phyloP scores from a whole-genome alignment of 2,329 filamentous ascomycete genomes.

The Colletotrichum plurivorum region DNA sequence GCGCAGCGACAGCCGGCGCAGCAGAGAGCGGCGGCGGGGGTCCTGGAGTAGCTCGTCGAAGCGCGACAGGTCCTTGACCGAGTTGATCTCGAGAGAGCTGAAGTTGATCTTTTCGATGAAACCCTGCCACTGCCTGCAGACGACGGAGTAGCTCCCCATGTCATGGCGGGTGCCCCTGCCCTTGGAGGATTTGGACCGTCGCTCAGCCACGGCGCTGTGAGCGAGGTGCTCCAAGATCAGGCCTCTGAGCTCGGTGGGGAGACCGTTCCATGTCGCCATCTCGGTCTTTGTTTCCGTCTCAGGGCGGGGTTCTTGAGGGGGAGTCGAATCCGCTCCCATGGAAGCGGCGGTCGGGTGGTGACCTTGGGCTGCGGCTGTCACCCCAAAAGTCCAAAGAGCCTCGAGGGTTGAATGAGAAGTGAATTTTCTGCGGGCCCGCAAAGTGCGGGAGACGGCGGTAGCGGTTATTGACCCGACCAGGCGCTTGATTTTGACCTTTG shows the following conservation, averaged over 20 bases:
- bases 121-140: conserved; percentile 46
- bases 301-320: not conserved
- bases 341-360: not conserved
- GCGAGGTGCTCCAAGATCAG: conserved; percentile 36
- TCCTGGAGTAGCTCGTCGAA: conserved; percentile 44
- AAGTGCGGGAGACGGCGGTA: conserved; percentile 14
- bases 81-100: conserved; percentile 41
- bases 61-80: conserved; percentile 38
- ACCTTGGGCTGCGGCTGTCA: not conserved
- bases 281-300: conserved; percentile 30
- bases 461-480: not conserved
- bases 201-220: conserved; percentile 21
- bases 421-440: conserved; percentile 28
- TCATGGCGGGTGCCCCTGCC: conserved; percentile 30
- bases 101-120: conserved; percentile 46
- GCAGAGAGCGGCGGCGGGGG: conserved; percentile 41
- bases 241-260: conserved; percentile 39
- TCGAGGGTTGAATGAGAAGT: conserved; percentile 8
- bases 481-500: not conserved
- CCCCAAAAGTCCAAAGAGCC: not conserved
- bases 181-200: conserved; percentile 18
- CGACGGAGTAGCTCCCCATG: conserved; percentile 45
- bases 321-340: conserved; percentile 10
- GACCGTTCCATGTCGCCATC: conserved; percentile 41
- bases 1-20: conserved; percentile 43